Evolutionary conservation across 257 asterid species (phyloP).

Genomic region (Solanum dulcamara): DNA sequence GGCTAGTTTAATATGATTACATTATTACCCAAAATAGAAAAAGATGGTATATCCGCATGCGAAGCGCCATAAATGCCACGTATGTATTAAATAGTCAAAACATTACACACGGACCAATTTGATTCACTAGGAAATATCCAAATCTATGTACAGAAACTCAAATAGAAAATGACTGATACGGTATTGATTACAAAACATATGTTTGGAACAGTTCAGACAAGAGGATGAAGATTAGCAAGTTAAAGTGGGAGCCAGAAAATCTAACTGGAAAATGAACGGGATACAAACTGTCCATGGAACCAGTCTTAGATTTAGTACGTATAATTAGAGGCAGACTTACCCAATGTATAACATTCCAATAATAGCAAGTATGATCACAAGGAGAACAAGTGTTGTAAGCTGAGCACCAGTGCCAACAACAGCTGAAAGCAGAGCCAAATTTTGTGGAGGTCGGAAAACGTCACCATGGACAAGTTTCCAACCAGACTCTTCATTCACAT

Average conservation of each 20-base stretch:
- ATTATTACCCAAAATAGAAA: not conserved
- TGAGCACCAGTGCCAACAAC: conserved; percentile 94
- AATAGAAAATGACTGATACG: not conserved
- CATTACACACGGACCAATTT: not conserved
- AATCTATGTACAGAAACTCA: not conserved
- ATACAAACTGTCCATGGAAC: not conserved
- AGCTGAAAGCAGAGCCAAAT: conserved; percentile 65
- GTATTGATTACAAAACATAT: not conserved
- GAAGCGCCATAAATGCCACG: not conserved
- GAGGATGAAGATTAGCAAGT: not conserved
- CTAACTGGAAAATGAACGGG: not conserved
- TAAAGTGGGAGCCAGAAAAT: not conserved
- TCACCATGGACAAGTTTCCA: conserved; percentile 97
- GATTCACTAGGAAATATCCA: not conserved
- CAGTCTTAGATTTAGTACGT: not conserved
- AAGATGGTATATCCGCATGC: not conserved
- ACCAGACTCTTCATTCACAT: conserved; percentile 78
- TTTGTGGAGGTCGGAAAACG: conserved; percentile 69
- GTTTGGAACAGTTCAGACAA: not conserved
- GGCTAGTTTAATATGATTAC: not conserved
- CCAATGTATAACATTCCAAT: conserved; percentile 77
- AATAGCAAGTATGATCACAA: conserved; percentile 61
- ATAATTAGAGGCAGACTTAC: conserved; percentile 21
- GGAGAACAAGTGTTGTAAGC: conserved; percentile 58
- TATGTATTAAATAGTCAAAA: not conserved